Base-by-base conservation (phyloP, 2,329 filamentous ascomycete species). In the Bipolaris oryzae region DNA sequence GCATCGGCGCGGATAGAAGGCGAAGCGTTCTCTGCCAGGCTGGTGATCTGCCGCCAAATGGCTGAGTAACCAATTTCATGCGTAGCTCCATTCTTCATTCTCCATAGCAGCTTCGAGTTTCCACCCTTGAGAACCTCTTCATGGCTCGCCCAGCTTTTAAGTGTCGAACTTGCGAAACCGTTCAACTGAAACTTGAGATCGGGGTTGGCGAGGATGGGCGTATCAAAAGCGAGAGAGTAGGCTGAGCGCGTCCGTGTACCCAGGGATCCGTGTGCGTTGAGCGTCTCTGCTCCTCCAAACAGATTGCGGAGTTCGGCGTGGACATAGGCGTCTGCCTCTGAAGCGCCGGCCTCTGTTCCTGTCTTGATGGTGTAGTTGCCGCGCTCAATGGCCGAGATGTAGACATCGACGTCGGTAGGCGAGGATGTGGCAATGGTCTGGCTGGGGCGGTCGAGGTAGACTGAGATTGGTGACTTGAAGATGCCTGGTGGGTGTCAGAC, bases 101-200 rank as follows among this genome's bases (percentile, higher is more conserved):
- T 77, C 89, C 91, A 98, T 37, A 87, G 86, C 38, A 96, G 81
- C 63, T 91, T 92, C 11, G 89, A 80, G 67, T 86, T 88, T 18
- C 85, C 92, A 15, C 93, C 92, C 70, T 89, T 91, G 18, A 96
- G 79, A 3, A 89, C 87, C 77, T 99, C 94, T 68, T 98, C 94
- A 72, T 99, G 94, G 62, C 91, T 95, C 20, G 95, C 92, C 90
- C 92, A 98, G 11, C 88, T 85, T 78, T 98, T 97, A 60, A 94
- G 85, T 0, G 91, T 96, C 42, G 91, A 88, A 60, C 91, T 96
- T 9, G 89, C 88, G 42, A 96, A 81, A 1, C 85, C 92, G 64
- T 96, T 93, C 58, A 96, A 69, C 64, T 94, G 89, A 59, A 92
- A 81, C 58, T 89, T 85, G 68, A 92, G 80, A 72, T 96, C 89